A percentile compares a stretch with the other conserved stretches of the same genome.
Conservation (phyloP, 1,139 yeast genomes). For the Magnusiomyces ingens region DNA sequence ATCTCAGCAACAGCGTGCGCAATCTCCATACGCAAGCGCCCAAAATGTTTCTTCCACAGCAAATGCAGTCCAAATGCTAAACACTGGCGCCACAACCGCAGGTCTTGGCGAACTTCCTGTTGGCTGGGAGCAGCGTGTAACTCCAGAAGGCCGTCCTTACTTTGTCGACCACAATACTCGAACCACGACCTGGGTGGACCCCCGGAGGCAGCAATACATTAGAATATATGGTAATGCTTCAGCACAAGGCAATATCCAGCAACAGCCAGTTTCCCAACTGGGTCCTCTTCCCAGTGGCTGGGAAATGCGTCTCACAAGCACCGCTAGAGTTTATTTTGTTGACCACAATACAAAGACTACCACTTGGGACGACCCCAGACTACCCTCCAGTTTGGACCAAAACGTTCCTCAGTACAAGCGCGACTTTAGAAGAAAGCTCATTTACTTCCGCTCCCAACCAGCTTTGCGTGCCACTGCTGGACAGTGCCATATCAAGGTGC, state of each 20-base stretch:
- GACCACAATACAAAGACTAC: slow-evolving; percentile 98
- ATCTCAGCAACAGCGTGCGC: slow-evolving; percentile 27
- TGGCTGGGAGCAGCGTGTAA: slow-evolving; percentile 98
- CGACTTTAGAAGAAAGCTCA: slow-evolving; percentile 94
- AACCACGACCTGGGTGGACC: slow-evolving; percentile 99
- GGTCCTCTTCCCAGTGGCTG: slow-evolving; percentile 98
- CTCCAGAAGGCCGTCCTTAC: slow-evolving; percentile 97
- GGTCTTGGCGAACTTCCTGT: slow-evolving; percentile 96
- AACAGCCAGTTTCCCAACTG: slow-evolving; percentile 96
- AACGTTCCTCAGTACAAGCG: slow-evolving; percentile 99
- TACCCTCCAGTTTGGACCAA: slow-evolving; percentile 94
- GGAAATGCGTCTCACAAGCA: slow-evolving; percentile 99
- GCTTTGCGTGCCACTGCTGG: slow-evolving; percentile 96
- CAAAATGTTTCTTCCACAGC: slow-evolving; percentile 59
- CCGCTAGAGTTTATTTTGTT: slow-evolving; percentile 96
- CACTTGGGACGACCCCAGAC: slow-evolving; percentile 99
- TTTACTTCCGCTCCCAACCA: slow-evolving; percentile 96
- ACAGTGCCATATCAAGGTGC: slow-evolving; percentile 95
- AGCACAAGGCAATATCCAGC: slow-evolving; percentile 30
- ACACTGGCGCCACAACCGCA: slow-evolving; percentile 88
- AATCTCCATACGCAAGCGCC: slow-evolving; percentile 29
- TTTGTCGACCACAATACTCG: slow-evolving; percentile 98
- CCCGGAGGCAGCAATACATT: slow-evolving; percentile 96
- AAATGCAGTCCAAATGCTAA: slow-evolving; percentile 29
- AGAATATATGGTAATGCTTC: slow-evolving; percentile 63